phyloP scores from a whole-genome alignment of 495 filamentous ascomycete species.

The Daldinia grandis region DNA sequence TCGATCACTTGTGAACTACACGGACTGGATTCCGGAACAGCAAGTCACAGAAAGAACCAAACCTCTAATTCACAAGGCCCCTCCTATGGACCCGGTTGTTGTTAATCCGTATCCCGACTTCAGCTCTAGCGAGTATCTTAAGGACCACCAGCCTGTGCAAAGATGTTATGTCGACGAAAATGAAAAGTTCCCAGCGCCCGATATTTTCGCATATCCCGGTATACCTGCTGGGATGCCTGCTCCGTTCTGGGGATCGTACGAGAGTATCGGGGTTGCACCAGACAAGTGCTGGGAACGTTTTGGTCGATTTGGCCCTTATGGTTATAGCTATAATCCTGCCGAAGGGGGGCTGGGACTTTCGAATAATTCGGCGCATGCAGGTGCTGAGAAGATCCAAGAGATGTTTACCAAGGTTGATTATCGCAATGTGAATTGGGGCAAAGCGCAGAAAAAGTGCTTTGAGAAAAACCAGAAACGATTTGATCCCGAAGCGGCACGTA shows the following conservation, averaged over 20 bases:
- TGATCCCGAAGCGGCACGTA: constrained; percentile 29
- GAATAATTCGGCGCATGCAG: constrained; percentile 72
- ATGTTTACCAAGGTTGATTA: constrained; percentile 73
- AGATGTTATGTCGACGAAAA: constrained; percentile 74
- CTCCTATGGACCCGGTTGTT: constrained; percentile 55
- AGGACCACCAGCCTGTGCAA: constrained; percentile 65
- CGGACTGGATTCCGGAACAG: constrained; percentile 73
- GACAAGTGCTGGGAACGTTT: constrained; percentile 87
- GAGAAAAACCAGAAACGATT: constrained; percentile 73
- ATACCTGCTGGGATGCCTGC: constrained; percentile 76
- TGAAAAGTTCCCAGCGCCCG: constrained; percentile 63
- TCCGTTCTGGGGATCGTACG: constrained; percentile 76
- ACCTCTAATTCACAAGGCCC: constrained; percentile 38
- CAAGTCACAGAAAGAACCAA: constrained; percentile 44
- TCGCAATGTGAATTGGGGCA: constrained; percentile 74
- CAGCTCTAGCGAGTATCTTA: constrained; percentile 60
- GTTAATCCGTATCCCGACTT: constrained; percentile 74
- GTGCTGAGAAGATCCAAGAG: constrained; percentile 71
- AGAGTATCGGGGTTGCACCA: constrained; percentile 71
- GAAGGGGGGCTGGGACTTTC: constrained; percentile 79
- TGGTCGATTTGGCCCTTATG: constrained; percentile 82
- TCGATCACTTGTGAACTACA: constrained; percentile 63
- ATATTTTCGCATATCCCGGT: constrained; percentile 69
- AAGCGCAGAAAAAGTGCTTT: constrained; percentile 75
- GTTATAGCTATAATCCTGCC: constrained; percentile 75